A percentile compares a stretch with the other conserved stretches of the same genome.
These are phyloP conservation scores for Wallacemonas collosoma DNA, from an alignment of 208 protist genomes.

Conservation along the genomic window DNA sequence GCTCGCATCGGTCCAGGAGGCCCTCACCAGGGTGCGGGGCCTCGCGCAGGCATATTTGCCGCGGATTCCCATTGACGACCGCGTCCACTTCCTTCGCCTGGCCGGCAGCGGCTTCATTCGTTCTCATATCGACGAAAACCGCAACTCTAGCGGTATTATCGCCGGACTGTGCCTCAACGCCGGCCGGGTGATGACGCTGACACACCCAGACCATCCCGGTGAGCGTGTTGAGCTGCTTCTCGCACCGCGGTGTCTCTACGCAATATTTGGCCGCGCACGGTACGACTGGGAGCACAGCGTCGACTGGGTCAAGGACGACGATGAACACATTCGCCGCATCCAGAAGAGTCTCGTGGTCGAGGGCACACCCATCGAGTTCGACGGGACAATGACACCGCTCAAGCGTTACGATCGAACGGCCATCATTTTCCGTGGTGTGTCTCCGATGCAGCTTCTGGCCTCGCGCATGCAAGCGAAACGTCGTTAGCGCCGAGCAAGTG, in stretches of 20 bases:
- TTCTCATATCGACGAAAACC: constrained; percentile 74
- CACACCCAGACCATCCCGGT: constrained; percentile 60
- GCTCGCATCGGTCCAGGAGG: constrained; percentile 33
- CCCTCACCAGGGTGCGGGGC: constrained; percentile 41
- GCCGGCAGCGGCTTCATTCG: constrained; percentile 84
- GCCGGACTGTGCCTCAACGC: constrained; percentile 66
- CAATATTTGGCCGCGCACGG: constrained; percentile 66
- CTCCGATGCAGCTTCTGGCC: constrained; percentile 72
- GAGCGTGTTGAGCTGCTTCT: constrained; percentile 78
- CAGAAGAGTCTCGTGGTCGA: constrained; percentile 52
- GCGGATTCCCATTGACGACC: constrained; percentile 79
- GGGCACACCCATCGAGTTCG: constrained; percentile 64
- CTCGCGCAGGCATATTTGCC: constrained; percentile 56
- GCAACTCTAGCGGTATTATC: constrained; percentile 85
- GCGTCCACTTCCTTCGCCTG: constrained; percentile 80
- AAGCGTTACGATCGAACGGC: constrained; percentile 65
- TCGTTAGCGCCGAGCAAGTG: background rate
- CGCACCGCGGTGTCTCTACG: constrained; percentile 74
- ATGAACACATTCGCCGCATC: constrained; percentile 74
- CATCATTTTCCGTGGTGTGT: constrained; percentile 81
- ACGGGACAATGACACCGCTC: constrained; percentile 55
- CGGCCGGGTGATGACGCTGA: constrained; percentile 84
- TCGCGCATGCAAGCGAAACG: constrained; percentile 31
- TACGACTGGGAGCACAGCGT: constrained; percentile 87
- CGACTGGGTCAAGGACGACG: constrained; percentile 77